Conservation (phyloP, 225 moss, liverwort and hornwort species). For the Pleurozium schreberi region DNA sequence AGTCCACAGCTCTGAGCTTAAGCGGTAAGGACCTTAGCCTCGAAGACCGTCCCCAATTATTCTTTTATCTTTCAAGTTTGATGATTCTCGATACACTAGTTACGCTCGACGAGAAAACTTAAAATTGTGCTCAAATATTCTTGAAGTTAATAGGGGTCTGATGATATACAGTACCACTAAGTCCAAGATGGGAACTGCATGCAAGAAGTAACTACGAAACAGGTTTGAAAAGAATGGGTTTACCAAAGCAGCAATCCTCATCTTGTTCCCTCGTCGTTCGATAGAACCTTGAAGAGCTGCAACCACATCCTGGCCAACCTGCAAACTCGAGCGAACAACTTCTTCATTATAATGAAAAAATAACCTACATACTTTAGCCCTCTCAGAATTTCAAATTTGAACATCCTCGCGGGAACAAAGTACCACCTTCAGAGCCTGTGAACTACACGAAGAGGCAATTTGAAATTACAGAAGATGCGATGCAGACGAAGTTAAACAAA, state of each 20-base stretch:
- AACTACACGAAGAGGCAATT: background rate
- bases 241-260: conserved; percentile 71
- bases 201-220: background rate
- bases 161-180: background rate
- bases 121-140: background rate
- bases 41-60: background rate
- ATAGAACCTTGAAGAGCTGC: conserved; percentile 31
- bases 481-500: background rate
- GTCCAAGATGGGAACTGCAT: background rate
- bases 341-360: background rate
- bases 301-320: conserved; percentile 67
- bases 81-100: background rate
- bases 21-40: background rate
- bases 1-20: background rate
- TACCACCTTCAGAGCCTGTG: background rate
- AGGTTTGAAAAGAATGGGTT: background rate
- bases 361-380: background rate
- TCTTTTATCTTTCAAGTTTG: background rate
- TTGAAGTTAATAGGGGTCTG: background rate
- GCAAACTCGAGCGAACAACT: background rate
- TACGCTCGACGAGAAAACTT: background rate
- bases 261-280: conserved; percentile 27
- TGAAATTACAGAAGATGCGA: background rate
- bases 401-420: background rate
- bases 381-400: background rate